Evolutionary conservation across 1,284 basidiomycete species (phyloP).

Genomic region (Naganishia sp.): DNA sequence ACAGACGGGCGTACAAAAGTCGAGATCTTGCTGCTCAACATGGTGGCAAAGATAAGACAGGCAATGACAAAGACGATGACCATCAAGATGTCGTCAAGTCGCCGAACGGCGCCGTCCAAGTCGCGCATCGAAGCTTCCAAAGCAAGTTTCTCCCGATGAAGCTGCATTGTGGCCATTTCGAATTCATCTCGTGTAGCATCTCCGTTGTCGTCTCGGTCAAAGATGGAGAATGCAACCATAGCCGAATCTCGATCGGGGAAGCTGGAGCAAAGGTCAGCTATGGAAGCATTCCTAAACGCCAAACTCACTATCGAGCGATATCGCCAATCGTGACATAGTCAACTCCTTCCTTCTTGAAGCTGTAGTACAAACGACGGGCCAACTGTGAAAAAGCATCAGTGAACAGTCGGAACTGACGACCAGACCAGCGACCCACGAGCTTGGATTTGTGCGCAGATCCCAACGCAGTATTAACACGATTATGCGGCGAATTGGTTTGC

Average conservation of each 20-base stretch:
- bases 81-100: conserved; percentile 62
- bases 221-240: conserved; percentile 66
- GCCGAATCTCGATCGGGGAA: conserved; percentile 71
- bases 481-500: conserved; percentile 82
- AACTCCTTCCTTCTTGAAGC: conserved; percentile 68
- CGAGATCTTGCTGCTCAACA: conserved; percentile 58
- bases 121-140: conserved; percentile 87
- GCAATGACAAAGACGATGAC: conserved; percentile 63
- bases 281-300: background rate
- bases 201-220: conserved; percentile 82
- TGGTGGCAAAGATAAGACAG: conserved; percentile 71
- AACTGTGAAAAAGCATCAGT: conserved; percentile 57
- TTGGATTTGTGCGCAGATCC: conserved; percentile 79
- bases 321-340: conserved; percentile 68
- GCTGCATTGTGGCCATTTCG: conserved; percentile 74
- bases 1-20: conserved; percentile 47
- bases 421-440: conserved; percentile 57
- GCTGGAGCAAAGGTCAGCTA: conserved; percentile 31
- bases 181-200: conserved; percentile 74
- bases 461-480: conserved; percentile 76
- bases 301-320: conserved; percentile 62
- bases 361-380: conserved; percentile 82
- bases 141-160: conserved; percentile 80
- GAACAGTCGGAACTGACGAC: background rate
- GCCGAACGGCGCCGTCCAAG: conserved; percentile 82